Evolutionary conservation across 805 yeast genomes (phyloP).

Genomic region (Clavispora vitiphila): DNA sequence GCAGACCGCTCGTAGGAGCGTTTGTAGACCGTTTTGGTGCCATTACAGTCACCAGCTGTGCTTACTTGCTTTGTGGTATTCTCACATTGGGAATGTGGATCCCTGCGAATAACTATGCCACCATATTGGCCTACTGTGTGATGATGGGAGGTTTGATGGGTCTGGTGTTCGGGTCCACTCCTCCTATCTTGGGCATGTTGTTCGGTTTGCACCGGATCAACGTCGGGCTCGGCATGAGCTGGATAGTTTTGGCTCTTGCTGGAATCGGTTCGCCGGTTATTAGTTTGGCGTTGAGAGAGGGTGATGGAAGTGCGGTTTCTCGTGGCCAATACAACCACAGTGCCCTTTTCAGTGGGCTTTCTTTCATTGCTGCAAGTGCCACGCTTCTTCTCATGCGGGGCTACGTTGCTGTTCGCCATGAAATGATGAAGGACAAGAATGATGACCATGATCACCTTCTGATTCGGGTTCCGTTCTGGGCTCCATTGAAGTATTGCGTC

Average conservation of each 20-base stretch:
- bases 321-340: slow-evolving; percentile 49
- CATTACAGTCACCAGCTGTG: slow-evolving; percentile 33
- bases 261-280: slow-evolving; percentile 58
- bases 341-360: slow-evolving; percentile 53
- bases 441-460: slow-evolving; percentile 16
- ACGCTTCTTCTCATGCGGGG: slow-evolving; percentile 46
- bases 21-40: slow-evolving; percentile 50
- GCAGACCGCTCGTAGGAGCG: slow-evolving; percentile 53
- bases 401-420: slow-evolving; percentile 47
- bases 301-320: slow-evolving; percentile 18
- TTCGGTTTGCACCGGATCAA: slow-evolving; percentile 53
- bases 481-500: slow-evolving; percentile 8
- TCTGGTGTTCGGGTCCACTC: slow-evolving; percentile 51
- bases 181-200: slow-evolving; percentile 47
- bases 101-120: slow-evolving; percentile 48
- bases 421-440: slow-evolving; percentile 17
- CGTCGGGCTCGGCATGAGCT: slow-evolving; percentile 45
- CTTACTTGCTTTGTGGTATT: slow-evolving; percentile 23
- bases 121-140: slow-evolving; percentile 48
- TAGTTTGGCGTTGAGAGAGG: slow-evolving; percentile 47
- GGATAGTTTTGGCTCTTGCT: slow-evolving; percentile 47
- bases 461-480: slow-evolving; percentile 11
- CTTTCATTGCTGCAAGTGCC: slow-evolving; percentile 44
- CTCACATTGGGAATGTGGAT: slow-evolving; percentile 34
- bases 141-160: slow-evolving; percentile 59